phyloP scores from a whole-genome alignment of 176 grass and related monocot species.

The Eragrostis curvula region DNA sequence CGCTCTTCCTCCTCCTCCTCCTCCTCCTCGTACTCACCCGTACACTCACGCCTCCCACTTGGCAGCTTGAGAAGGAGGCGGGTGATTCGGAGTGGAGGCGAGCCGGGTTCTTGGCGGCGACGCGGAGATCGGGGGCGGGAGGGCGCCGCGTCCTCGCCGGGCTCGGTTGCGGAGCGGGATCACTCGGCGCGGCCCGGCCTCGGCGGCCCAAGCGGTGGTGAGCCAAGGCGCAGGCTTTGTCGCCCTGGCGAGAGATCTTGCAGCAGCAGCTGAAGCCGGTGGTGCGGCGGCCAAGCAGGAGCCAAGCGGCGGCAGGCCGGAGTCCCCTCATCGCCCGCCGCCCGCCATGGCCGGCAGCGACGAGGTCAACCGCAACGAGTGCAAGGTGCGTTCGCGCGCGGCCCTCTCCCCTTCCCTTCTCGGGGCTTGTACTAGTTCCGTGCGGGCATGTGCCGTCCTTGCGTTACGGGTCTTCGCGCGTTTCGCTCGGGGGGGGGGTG shows the following conservation, averaged over 20 bases:
- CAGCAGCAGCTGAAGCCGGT: slow-evolving; percentile 6
- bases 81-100: slow-evolving; percentile 3
- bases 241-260: slow-evolving; percentile 30
- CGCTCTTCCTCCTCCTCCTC: not conserved
- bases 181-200: slow-evolving; percentile 19
- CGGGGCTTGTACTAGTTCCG: not conserved
- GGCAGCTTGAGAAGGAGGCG: not conserved
- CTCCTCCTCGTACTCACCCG: not conserved
- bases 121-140: slow-evolving; percentile 37
- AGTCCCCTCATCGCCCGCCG: not conserved
- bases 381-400: slow-evolving; percentile 70
- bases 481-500: not conserved
- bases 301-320: slow-evolving; percentile 15
- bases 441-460: slow-evolving; percentile 25
- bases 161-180: slow-evolving; percentile 12
- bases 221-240: slow-evolving; percentile 35
- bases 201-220: slow-evolving; percentile 34
- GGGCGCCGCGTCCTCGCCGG: not conserved
- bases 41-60: slow-evolving; percentile 4
- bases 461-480: not conserved
- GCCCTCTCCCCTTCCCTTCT: not conserved
- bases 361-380: slow-evolving; percentile 98
- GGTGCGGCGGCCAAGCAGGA: not conserved
- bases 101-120: not conserved
- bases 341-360: slow-evolving; percentile 92